Evolutionary conservation across 805 yeast species (phyloP), one percentile per base, ranked within the genome.

Genomic region (Schizosaccharomyces osmophilus): DNA sequence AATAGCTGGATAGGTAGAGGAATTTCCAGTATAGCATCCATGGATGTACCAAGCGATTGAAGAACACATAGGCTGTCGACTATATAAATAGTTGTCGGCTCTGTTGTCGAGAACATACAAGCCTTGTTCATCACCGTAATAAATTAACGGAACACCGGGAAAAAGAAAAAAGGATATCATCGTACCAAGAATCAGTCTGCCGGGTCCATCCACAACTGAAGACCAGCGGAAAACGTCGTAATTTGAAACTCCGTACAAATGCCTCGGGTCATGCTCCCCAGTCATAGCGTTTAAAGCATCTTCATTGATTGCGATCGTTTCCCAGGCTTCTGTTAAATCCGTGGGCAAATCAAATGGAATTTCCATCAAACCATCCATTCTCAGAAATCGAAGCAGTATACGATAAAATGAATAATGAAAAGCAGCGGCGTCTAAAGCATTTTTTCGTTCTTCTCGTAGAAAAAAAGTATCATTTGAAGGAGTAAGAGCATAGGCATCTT

Each of bases 101-200:
- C 42, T 31, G 48, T 57, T 57, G 17, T 57, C 60, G 15, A 57
- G 45, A 36, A 57, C 29, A 26, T 57, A 57, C 43, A 57, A 19
- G 4, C 43, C 43, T 22, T 57, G 60, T 57, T 57, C 60, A 36
- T 57, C 60, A n/a, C 60, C 60, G 17, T 57, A 57, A 41, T 57
- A 57, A 9, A 57, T 19, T 11, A 57, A 24, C 13, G 60, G 60
- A n/a, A 36, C 15, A 32, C 60, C 60, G 13, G 60, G 60, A 22
- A 57, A 41, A 17, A 57, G 11, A 15, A 57, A 57, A 15, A 36
- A 36, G 8, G 48, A 19, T 17, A 57, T 57, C 43, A 57, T 32
- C 5, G 48, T 36, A 32, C 60, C 60, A 13, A 57, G 29, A 22
- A 57, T 57, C 26, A 36, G 19, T 22, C 48, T n/a, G 6, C 42